Evolutionary conservation across 2,329 filamentous ascomycete species (phyloP).

Genomic region (Camillea tinctor): DNA sequence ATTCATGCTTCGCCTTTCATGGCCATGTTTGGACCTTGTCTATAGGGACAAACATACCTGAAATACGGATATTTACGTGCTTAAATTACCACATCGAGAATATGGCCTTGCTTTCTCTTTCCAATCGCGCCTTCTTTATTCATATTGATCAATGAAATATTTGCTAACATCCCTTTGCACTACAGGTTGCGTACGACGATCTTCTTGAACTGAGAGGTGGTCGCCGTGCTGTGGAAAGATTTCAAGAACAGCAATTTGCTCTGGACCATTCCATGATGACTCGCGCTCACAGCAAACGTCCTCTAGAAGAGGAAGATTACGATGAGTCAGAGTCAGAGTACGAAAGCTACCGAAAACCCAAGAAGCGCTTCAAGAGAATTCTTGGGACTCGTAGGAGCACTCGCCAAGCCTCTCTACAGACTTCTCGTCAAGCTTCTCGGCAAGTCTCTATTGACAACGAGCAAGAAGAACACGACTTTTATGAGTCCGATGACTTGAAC

Average conservation of each 20-base stretch:
- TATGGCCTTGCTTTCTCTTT: not conserved
- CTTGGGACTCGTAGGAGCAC: slow-evolving; percentile 12
- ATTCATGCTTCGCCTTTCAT: not conserved
- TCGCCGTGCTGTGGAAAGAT: slow-evolving; percentile 19
- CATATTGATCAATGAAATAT: not conserved
- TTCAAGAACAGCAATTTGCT: slow-evolving; percentile 15
- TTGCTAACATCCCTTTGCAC: not conserved
- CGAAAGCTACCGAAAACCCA: not conserved
- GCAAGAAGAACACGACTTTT: slow-evolving; percentile 4
- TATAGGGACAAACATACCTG: not conserved
- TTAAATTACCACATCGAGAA: not conserved
- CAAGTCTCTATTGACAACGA: not conserved
- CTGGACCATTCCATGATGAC: slow-evolving; percentile 5
- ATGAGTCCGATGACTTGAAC: slow-evolving; percentile 7
- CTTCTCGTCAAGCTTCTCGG: slow-evolving; percentile 3
- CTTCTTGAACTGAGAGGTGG: slow-evolving; percentile 26
- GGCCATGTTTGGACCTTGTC: not conserved
- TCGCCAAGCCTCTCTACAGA: slow-evolving; percentile 17
- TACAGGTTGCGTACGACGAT: slow-evolving; percentile 32
- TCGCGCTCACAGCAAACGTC: slow-evolving; percentile 10
- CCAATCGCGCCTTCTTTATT: not conserved
- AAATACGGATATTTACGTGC: not conserved
- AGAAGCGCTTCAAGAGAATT: slow-evolving; percentile 15
- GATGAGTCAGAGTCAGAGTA: slow-evolving; percentile 21
- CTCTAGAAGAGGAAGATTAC: slow-evolving; percentile 24